Conservation (phyloP, 345 rosid species). For the Bretschneidera sinensis region DNA sequence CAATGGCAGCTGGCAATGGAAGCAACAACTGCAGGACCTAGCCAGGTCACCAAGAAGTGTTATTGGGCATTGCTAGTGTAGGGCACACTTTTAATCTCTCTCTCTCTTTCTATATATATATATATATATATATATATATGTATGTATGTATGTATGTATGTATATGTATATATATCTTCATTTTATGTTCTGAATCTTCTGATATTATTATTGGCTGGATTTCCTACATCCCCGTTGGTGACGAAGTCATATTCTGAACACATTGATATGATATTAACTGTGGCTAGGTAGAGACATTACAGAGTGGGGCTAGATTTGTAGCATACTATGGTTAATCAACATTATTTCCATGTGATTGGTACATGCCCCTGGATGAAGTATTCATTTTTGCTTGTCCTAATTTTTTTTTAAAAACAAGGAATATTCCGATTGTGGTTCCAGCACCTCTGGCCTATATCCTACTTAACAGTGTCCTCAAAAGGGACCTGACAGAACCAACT, state of each 20-base stretch:
- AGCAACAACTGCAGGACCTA: constrained; percentile 17
- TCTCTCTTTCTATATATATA: too few relatives aligned
- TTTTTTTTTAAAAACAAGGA: too few relatives aligned
- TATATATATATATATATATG: too few relatives aligned
- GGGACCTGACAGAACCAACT: constrained; percentile 9
- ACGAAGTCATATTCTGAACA: not conserved
- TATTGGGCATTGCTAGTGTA: constrained; percentile 9
- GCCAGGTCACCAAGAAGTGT: constrained; percentile 6
- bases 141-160: too few relatives aligned
- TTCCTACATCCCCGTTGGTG: constrained; percentile 4
- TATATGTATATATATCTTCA: too few relatives aligned
- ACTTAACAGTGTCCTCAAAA: not conserved
- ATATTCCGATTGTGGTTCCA: constrained; percentile 5
- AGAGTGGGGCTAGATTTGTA: too few relatives aligned
- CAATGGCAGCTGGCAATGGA: too few relatives aligned
- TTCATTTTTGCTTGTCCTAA: too few relatives aligned
- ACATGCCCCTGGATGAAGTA: too few relatives aligned
- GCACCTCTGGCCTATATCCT: not conserved
- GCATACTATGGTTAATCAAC: too few relatives aligned
- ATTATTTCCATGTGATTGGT: too few relatives aligned
- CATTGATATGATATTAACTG: not conserved
- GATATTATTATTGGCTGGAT: constrained; percentile 6
- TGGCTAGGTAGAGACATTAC: constrained; percentile 8
- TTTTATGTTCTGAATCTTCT: too few relatives aligned
- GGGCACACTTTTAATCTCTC: not conserved